Evolutionary conservation across 495 filamentous ascomycete genomes (phyloP).

Genomic region (Penicillium goetzii): DNA sequence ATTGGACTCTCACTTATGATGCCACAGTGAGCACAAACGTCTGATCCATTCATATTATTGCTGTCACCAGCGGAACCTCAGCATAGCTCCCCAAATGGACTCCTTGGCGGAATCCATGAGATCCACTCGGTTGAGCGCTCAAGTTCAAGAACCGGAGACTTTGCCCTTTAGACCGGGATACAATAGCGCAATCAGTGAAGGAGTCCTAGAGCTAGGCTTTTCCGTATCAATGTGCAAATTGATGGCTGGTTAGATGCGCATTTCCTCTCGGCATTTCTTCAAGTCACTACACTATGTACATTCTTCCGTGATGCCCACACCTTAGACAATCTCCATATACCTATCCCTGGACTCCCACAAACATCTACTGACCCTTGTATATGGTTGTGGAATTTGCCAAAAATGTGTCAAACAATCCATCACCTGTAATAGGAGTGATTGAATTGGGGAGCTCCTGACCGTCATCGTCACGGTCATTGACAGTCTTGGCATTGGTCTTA

Average conservation of each 20-base stretch:
- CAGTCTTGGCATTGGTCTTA: conserved; percentile 27
- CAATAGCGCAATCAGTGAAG: too few species aligned
- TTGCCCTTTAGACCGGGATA: too few species aligned
- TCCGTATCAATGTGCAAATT: too few species aligned
- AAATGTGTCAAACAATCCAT: conserved; percentile 18
- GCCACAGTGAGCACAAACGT: too few species aligned
- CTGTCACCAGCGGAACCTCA: too few species aligned
- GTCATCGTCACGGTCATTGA: conserved; percentile 19
- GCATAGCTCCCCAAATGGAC: neutral
- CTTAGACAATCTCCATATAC: neutral
- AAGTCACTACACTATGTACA: conserved; percentile 1
- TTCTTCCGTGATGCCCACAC: neutral
- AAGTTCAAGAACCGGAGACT: too few species aligned
- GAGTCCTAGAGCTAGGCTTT: too few species aligned
- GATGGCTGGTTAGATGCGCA: neutral
- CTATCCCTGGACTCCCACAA: neutral
- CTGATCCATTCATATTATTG: too few species aligned
- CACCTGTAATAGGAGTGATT: conserved; percentile 17
- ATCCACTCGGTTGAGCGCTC: too few species aligned
- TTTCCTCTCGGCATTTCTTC: neutral
- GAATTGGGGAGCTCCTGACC: conserved; percentile 21
- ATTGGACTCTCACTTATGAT: too few species aligned
- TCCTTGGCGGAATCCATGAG: neutral
- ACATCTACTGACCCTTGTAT: conserved; percentile 7
- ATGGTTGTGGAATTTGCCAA: conserved; percentile 20